Conservation (phyloP, 2,329 filamentous ascomycete genomes). For the Graphiopsis chlorocephala region DNA sequence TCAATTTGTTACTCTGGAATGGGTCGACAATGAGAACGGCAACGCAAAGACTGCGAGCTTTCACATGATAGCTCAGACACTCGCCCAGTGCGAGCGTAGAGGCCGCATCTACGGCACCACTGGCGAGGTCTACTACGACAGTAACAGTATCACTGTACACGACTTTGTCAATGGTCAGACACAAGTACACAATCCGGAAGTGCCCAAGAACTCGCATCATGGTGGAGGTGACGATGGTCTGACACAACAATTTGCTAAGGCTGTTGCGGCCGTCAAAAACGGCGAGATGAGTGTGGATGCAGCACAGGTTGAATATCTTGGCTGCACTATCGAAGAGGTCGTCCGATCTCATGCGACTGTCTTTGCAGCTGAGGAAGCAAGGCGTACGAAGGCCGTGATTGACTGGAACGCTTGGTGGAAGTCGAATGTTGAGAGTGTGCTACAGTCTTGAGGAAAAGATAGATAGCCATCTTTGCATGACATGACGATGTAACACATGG, state of each 20-base stretch:
- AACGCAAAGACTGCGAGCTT: constrained; percentile 82
- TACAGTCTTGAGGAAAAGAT: not conserved
- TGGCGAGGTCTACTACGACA: constrained; percentile 86
- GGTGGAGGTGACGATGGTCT: constrained; percentile 80
- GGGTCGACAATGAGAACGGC: constrained; percentile 66
- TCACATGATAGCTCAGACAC: constrained; percentile 91
- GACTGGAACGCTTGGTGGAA: constrained; percentile 77
- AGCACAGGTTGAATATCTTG: constrained; percentile 74
- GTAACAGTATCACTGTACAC: constrained; percentile 69
- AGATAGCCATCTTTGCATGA: not conserved
- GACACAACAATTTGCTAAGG: constrained; percentile 76
- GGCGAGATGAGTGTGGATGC: constrained; percentile 61
- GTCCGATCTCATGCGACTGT: constrained; percentile 89
- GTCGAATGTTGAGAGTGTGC: constrained; percentile 44
- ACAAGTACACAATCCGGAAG: constrained; percentile 58
- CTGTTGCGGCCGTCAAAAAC: constrained; percentile 76
- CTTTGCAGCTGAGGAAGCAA: constrained; percentile 88
- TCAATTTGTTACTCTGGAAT: constrained; percentile 81
- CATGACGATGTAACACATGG: not conserved
- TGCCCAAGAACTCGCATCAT: constrained; percentile 52
- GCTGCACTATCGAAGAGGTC: constrained; percentile 80
- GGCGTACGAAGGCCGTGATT: constrained; percentile 66
- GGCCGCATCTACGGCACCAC: constrained; percentile 81
- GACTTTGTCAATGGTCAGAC: constrained; percentile 63
- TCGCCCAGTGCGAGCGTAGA: constrained; percentile 80